A percentile compares a stretch with the other conserved stretches of the same genome.
Evolutionary conservation across 2,329 filamentous ascomycete genomes (phyloP).

Genomic region (Raffaelea albimanens): DNA sequence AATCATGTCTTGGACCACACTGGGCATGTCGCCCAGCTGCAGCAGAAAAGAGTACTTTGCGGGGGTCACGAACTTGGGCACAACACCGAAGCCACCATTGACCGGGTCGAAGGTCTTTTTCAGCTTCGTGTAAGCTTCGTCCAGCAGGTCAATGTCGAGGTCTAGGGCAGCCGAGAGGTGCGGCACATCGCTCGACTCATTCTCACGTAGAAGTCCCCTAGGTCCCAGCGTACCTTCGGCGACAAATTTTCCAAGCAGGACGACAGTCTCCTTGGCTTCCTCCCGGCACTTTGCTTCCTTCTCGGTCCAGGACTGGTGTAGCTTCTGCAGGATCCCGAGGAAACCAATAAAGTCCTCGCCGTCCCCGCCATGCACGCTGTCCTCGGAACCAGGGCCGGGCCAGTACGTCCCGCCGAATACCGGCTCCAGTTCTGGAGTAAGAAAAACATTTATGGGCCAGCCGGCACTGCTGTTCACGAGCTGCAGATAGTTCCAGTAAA

Average conservation of each 20-base stretch:
- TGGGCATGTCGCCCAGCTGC: slow-evolving; percentile 60
- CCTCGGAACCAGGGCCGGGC: slow-evolving; percentile 63
- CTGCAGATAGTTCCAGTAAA: slow-evolving; percentile 98
- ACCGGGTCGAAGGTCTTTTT: slow-evolving; percentile 67
- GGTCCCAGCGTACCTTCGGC: slow-evolving; percentile 68
- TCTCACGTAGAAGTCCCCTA: slow-evolving; percentile 18
- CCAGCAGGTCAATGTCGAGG: slow-evolving; percentile 80
- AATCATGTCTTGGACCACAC: slow-evolving; percentile 74
- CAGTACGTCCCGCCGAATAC: slow-evolving; percentile 96
- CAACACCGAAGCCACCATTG: slow-evolving; percentile 69
- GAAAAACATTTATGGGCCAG: slow-evolving; percentile 94
- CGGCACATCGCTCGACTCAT: slow-evolving; percentile 17
- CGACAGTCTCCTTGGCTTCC: slow-evolving; percentile 73
- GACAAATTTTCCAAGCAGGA: slow-evolving; percentile 76
- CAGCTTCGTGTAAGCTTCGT: slow-evolving; percentile 80
- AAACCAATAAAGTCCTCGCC: slow-evolving; percentile 62
- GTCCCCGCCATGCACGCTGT: slow-evolving; percentile 31
- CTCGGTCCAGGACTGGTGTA: slow-evolving; percentile 66
- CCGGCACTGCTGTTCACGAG: slow-evolving; percentile 83
- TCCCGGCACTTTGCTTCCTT: slow-evolving; percentile 76
- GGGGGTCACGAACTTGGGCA: slow-evolving; percentile 86
- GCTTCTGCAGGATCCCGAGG: slow-evolving; percentile 71
- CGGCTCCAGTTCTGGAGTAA: slow-evolving; percentile 85
- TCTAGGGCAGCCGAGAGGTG: slow-evolving; percentile 44
- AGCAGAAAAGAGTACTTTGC: slow-evolving; percentile 77